These are phyloP conservation scores for Sporisorium exsertum DNA, from an alignment of 1,284 basidiomycete genomes.

Conservation along the genomic window DNA sequence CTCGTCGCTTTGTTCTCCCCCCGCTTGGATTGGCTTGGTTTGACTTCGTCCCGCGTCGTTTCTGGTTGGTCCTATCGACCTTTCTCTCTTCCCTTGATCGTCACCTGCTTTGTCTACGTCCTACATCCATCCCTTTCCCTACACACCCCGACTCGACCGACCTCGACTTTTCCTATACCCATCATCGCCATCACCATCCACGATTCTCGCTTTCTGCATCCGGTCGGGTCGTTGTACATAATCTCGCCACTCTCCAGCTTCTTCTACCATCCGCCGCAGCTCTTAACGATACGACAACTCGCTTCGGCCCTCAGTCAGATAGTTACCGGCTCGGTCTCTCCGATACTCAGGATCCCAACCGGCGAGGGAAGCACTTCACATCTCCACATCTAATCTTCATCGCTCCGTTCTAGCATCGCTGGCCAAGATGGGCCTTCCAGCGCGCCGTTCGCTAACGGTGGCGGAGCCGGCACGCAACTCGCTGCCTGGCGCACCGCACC, in stretches of 20 bases:
- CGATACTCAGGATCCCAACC: too few species aligned
- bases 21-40: not conserved
- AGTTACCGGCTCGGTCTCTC: not conserved
- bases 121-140: slow-evolving; percentile 9
- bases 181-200: not conserved
- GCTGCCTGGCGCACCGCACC: slow-evolving; percentile 58
- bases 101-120: not conserved
- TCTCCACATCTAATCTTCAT: not conserved
- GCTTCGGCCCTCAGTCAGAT: not conserved
- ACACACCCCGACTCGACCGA: slow-evolving; percentile 23
- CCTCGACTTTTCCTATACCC: slow-evolving; percentile 20
- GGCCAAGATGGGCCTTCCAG: slow-evolving; percentile 61
- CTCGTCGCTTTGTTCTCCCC: slow-evolving; percentile 1
- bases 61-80: not conserved
- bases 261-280: not conserved
- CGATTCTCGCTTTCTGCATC: not conserved
- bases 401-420: not conserved
- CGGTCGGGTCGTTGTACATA: slow-evolving; percentile 18
- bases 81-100: not conserved
- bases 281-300: not conserved
- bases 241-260: not conserved
- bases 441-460: slow-evolving; percentile 58
- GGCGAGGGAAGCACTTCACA: not conserved
- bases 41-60: not conserved
- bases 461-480: slow-evolving; percentile 37